Evolutionary conservation across 1,284 basidiomycete species (phyloP), one percentile per base, ranked within the genome.

Genomic region (Caloboletus firmus): DNA sequence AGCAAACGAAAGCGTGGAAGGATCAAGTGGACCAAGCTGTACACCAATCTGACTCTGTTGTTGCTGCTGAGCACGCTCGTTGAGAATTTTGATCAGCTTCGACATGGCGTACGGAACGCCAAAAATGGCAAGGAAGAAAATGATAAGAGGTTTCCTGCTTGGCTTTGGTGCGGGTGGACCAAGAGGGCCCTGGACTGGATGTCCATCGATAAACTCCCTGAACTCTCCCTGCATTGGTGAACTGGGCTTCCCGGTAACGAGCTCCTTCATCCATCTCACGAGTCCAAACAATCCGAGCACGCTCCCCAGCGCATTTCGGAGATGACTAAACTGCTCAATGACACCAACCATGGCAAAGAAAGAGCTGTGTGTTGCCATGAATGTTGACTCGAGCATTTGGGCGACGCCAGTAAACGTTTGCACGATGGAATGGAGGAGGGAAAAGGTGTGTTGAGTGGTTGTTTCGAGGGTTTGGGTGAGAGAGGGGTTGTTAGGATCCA

Each of bases 321-420:
- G 82, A 62, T 91, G 89, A 9, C 88, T 87, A 66, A 99, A 91
- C 71, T 99, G 97, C 68, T 99, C 96, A 37, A 95, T 84, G 28
- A 99, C 95, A 57, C 95, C 94, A 52, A 98, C 94, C 91, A 99
- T 98, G 56, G 96, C 96, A 71, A 98, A 99, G 77, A 99, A 99
- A 41, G 87, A 91, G 5, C 92, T 95, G 74, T 99, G 97, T 0
- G 97, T 99, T 4, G 97, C 97, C 90, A 98, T 94, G 74, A 98
- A 99, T 4, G 97, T 99, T 40, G 85, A 90, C 72, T 99, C 96
- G 63, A 99, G 86, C 85, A 99, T 96, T 72, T 99, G 97, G 0
- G 97, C 91, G 57, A 99, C 89, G 13, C 95, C 95, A 0, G 89
- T 85, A 72, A 99, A 98, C 2, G 96, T 97, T 60, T 95, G 93